A percentile compares a stretch with the other conserved stretches of the same genome.
Evolutionary conservation across 2,329 filamentous ascomycete genomes (phyloP).

Genomic region (Ophiostoma sp.): DNA sequence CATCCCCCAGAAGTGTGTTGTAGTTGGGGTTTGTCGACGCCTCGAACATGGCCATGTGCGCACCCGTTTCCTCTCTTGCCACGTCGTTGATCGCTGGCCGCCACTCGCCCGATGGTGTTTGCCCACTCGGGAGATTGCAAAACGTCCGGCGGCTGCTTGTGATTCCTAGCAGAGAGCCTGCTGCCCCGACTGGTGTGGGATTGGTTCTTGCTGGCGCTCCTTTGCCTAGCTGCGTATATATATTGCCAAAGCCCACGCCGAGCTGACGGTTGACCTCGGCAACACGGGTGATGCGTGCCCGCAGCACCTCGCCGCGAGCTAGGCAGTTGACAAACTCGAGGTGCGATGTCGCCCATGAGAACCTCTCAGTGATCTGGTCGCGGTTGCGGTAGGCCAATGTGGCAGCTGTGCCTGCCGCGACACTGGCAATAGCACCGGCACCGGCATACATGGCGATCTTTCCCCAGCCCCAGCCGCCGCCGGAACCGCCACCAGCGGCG

Average conservation of each 20-base stretch:
- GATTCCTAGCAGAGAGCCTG: constrained; percentile 3
- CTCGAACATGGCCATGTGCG: constrained; percentile 78
- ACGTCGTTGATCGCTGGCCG: constrained; percentile 69
- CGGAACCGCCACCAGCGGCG: not conserved
- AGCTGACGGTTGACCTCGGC: constrained; percentile 59
- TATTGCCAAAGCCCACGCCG: constrained; percentile 71
- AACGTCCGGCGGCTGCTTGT: constrained; percentile 59
- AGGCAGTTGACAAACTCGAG: constrained; percentile 91
- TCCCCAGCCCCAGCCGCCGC: constrained; percentile 67
- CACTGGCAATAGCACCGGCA: constrained; percentile 54
- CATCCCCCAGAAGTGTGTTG: constrained; percentile 58
- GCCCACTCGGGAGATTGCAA: constrained; percentile 65
- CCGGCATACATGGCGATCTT: constrained; percentile 81
- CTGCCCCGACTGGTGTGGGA: not conserved
- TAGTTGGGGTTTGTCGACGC: constrained; percentile 68
- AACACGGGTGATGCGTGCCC: constrained; percentile 64
- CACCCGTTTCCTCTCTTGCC: constrained; percentile 69
- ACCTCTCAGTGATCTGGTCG: constrained; percentile 70
- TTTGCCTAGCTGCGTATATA: constrained; percentile 78
- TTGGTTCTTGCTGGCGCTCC: constrained; percentile 33
- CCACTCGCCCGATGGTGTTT: constrained; percentile 49
- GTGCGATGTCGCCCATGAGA: constrained; percentile 80
- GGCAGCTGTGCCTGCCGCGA: constrained; percentile 69
- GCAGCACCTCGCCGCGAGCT: constrained; percentile 74
- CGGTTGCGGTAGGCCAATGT: constrained; percentile 82